Evolutionary conservation across 1,284 basidiomycete genomes (phyloP).

Genomic region (Schizophyllum commune): DNA sequence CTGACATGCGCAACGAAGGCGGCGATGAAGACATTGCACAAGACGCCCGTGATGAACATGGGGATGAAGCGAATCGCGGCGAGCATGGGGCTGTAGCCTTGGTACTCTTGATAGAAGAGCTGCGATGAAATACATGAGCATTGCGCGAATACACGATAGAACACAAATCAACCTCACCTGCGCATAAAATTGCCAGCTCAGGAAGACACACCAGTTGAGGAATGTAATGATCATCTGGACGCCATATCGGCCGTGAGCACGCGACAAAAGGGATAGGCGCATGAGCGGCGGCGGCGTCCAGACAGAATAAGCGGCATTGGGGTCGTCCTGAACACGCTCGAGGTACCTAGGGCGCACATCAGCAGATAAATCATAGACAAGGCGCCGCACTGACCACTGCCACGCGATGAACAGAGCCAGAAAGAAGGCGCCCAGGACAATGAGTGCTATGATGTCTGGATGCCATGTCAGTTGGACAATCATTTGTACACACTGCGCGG

Average conservation of each 20-base stretch:
- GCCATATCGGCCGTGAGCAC: slow-evolving; percentile 58
- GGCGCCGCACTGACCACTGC: slow-evolving; percentile 40
- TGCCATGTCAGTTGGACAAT: background rate
- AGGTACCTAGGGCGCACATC: background rate
- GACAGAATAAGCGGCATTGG: slow-evolving; percentile 13
- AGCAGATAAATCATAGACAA: slow-evolving; percentile 32
- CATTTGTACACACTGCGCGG: background rate
- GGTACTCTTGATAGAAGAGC: slow-evolving; percentile 65
- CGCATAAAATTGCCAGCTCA: slow-evolving; percentile 47
- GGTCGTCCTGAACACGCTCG: slow-evolving; percentile 12
- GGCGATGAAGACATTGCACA: slow-evolving; percentile 64
- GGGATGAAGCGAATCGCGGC: slow-evolving; percentile 77
- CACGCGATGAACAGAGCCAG: slow-evolving; percentile 57
- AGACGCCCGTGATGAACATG: slow-evolving; percentile 62
- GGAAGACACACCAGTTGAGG: slow-evolving; percentile 61
- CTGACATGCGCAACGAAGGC: slow-evolving; percentile 49
- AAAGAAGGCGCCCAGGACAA: slow-evolving; percentile 58
- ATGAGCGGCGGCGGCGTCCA: slow-evolving; percentile 62
- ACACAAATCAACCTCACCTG: slow-evolving; percentile 27
- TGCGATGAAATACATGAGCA: slow-evolving; percentile 12
- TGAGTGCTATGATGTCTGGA: slow-evolving; percentile 50
- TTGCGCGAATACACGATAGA: too few relatives aligned
- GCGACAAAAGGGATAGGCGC: slow-evolving; percentile 60
- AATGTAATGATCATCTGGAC: slow-evolving; percentile 64
- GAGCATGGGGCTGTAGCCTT: slow-evolving; percentile 42